phyloP scores from a whole-genome alignment of 352 stramenopile genomes.

The Phytophthora foliorum region DNA sequence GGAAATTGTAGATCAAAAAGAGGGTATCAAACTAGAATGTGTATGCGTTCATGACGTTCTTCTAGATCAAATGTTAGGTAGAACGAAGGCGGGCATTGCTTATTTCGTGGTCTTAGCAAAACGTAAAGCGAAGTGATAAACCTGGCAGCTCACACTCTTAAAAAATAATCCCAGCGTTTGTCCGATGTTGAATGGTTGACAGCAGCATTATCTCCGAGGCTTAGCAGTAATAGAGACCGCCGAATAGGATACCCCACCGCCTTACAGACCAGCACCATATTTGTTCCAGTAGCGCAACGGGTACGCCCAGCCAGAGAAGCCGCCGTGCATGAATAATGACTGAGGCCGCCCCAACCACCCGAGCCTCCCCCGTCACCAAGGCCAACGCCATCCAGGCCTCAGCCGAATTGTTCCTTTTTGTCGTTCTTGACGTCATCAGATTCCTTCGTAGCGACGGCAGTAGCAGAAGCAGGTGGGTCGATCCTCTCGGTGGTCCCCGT shows the following conservation, averaged over 20 bases:
- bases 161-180: too few relatives aligned
- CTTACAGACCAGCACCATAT: conserved; percentile 20
- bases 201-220: too few relatives aligned
- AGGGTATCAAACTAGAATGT: too few relatives aligned
- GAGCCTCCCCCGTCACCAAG: conserved; percentile 1
- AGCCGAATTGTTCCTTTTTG: conserved; percentile 1
- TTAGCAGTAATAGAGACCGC: conserved; percentile 35
- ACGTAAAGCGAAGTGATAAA: too few relatives aligned
- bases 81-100: too few relatives aligned
- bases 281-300: conserved; percentile 46
- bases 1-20: too few relatives aligned
- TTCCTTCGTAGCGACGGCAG: background rate
- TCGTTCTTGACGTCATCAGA: background rate
- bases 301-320: conserved; percentile 39
- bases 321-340: conserved; percentile 65
- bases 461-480: background rate
- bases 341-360: conserved; percentile 55
- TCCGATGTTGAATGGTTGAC: too few relatives aligned
- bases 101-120: background rate
- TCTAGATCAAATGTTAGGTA: too few relatives aligned
- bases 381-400: background rate
- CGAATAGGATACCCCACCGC: conserved; percentile 20
- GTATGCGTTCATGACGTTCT: too few relatives aligned
- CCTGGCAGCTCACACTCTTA: too few relatives aligned
- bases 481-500: conserved; percentile 1